Conservation (phyloP, 2,329 filamentous ascomycete genomes). For the Coniella lustricola region DNA sequence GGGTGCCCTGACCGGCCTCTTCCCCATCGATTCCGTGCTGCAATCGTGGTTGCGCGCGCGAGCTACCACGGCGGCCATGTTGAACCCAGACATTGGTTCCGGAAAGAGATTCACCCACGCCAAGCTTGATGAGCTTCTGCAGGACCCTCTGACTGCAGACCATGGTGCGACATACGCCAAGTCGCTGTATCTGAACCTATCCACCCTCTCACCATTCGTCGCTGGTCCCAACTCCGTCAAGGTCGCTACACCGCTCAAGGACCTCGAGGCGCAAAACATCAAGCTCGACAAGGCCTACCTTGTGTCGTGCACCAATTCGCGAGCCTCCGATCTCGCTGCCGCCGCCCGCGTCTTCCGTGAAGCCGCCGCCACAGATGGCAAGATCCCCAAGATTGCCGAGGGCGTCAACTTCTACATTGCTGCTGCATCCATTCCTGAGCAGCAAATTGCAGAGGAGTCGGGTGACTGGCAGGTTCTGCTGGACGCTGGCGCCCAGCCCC, state of each 20-base stretch:
- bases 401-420: slow-evolving; percentile 85
- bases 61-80: slow-evolving; percentile 65
- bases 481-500: slow-evolving; percentile 62
- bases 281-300: slow-evolving; percentile 89
- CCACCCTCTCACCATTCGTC: slow-evolving; percentile 76
- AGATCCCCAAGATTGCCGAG: slow-evolving; percentile 61
- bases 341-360: slow-evolving; percentile 83
- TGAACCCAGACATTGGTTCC: slow-evolving; percentile 46
- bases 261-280: slow-evolving; percentile 69
- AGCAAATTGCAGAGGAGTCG: slow-evolving; percentile 66
- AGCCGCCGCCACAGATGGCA: slow-evolving; percentile 52
- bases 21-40: slow-evolving; percentile 25
- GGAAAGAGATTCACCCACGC: slow-evolving; percentile 63
- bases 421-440: slow-evolving; percentile 73
- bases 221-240: slow-evolving; percentile 90
- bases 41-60: slow-evolving; percentile 61
- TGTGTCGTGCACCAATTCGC: slow-evolving; percentile 86
- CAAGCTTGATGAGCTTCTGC: slow-evolving; percentile 64
- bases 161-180: slow-evolving; percentile 77
- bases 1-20: slow-evolving; percentile 35
- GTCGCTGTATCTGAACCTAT: slow-evolving; percentile 71
- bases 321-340: slow-evolving; percentile 71
- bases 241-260: slow-evolving; percentile 66
- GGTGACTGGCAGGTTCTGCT: slow-evolving; percentile 81
- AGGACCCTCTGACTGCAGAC: slow-evolving; percentile 63